Base-by-base conservation (phyloP, 2,329 filamentous ascomycete genomes). In the Rhinocladiella similis region DNA sequence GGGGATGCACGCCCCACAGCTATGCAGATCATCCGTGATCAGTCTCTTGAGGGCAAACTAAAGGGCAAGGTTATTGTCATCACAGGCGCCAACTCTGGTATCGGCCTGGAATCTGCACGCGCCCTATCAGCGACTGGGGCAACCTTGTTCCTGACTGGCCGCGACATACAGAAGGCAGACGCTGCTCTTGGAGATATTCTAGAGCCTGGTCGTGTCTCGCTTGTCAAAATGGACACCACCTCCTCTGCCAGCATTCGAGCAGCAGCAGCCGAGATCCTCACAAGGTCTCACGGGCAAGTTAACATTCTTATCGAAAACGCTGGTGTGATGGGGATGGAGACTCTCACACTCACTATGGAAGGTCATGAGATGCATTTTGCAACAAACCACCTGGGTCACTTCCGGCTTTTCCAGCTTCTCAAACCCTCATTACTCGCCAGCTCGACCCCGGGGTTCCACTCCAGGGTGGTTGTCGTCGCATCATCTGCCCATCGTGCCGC, bases 301-400 rank as follows among this genome's bases (percentile, higher is more conserved):
- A 57, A 65, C 29, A 59, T 65, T 14, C 51, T 64, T 3, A 54
- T 65, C 25, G 56, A 68, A 65, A 80, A 79, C 59, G 77, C 73
- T 1, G 77, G 71, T 1, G 70, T 82, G 42, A 77, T 81, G 69
- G 63, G 47, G 3, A 38, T 57, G 6, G 62, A 54, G 10, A 52
- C 63, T 20, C 22, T 35, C 12, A 43, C 38, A 3, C 18, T 48
- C 12, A 79, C 71, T 13, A 57, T 65, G 57, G 73, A 81, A 65
- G 73, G 75, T 56, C 75, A 75, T 60, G 81, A 84, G 61, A 62
- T 66, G 0, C 80, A 83, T 49, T 79, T 84, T 49, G 79, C 73
- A 27, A 77, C 74, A 83, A 84, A 69, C 29, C 29, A 33, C 29
- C 29, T 33, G 29, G 29, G 29, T 33, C 29, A 33, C 29, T 33